These are phyloP conservation scores for Beauveria sp. DNA, from an alignment of 2,329 filamentous ascomycete species.

Conservation along the genomic window DNA sequence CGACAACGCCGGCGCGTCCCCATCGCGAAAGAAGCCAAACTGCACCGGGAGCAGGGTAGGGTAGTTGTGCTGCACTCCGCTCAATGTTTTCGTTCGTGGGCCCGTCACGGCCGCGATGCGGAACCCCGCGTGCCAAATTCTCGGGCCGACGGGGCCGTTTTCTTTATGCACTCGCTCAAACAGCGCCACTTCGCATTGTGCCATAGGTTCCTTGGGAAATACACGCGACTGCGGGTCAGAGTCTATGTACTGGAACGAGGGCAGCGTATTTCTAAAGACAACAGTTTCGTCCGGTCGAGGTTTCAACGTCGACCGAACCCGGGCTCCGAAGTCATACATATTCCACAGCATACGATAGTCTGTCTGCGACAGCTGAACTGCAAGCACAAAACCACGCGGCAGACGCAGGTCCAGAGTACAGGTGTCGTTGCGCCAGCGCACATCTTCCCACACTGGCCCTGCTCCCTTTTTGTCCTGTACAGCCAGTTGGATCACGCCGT, in stretches of 20 bases:
- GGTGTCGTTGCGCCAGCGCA: conserved; percentile 67
- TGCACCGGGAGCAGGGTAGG: conserved; percentile 60
- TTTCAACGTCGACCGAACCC: conserved; percentile 64
- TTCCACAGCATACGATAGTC: conserved; percentile 75
- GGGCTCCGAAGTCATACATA: conserved; percentile 77
- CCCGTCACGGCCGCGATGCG: conserved; percentile 72
- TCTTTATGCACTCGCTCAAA: conserved; percentile 66
- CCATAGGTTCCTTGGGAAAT: conserved; percentile 69
- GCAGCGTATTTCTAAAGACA: conserved; percentile 61
- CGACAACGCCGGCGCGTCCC: conserved; percentile 60
- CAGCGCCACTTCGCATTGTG: conserved; percentile 63
- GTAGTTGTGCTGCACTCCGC: conserved; percentile 65
- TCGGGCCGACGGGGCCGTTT: conserved; percentile 63
- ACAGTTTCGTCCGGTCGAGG: conserved; percentile 62
- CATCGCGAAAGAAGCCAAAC: conserved; percentile 69
- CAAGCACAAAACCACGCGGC: conserved; percentile 67
- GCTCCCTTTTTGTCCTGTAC: conserved; percentile 61
- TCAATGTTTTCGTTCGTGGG: conserved; percentile 68
- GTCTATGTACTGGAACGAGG: conserved; percentile 76
- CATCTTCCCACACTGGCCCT: conserved; percentile 72
- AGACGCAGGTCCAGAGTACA: conserved; percentile 61
- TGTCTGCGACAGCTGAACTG: conserved; percentile 62
- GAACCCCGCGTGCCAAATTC: conserved; percentile 70
- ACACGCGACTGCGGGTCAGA: conserved; percentile 57
- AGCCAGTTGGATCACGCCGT: conserved; percentile 64